Base-by-base conservation (phyloP, 306 rosid species). In the Castanea mollissima region DNA sequence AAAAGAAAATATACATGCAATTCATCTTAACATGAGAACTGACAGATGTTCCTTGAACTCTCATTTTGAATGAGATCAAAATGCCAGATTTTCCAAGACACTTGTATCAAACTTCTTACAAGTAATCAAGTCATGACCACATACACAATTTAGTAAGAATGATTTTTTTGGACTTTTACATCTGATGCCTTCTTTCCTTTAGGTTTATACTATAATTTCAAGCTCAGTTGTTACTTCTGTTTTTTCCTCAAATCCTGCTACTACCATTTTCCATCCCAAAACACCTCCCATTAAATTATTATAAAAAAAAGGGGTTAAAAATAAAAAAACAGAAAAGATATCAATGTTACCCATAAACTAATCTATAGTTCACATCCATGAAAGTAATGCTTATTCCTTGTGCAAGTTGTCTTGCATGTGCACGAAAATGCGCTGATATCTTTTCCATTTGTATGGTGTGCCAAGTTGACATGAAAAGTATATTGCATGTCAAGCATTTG, bases 81-180 rank as follows among this genome's bases (percentile, higher is more conserved):
- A 75, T 70, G 77, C 77, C 20, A 58, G 63, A 52, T 38, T 46
- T 64, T 77, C 21, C 32, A 32, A 49, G 38, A 77, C 51, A 38
- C 72, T 35, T 21, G 20, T 18, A 65, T 67, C 19, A 34, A 65
- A 65, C 49, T 32, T 34, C 51, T 65, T 67, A n/a, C 20, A 1
- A 3, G 44, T 11, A 31, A 32, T 41, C n/a, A 67, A 67, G 14
- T 19, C 27, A 19, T 19, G 25, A 35, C 15, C 27, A 67, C n/a
- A 35, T 35, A 35, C 8, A 34, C 11, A 35, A 20, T 59, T 25
- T 59, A 59, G 23, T 20, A 59, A 59, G 12, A n/a, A 57, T 2
- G 27, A 57, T 6, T 57, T 57, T 57, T 20, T 57, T 11, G 11
- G 11, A 57, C 3, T 57, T n/a, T 20, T 57, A 57, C 63, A 6